Evolutionary conservation across 2,329 filamentous ascomycete genomes (phyloP), one percentile per base, ranked within the genome.

Genomic region (Aspergillus brunneoviolaceus): DNA sequence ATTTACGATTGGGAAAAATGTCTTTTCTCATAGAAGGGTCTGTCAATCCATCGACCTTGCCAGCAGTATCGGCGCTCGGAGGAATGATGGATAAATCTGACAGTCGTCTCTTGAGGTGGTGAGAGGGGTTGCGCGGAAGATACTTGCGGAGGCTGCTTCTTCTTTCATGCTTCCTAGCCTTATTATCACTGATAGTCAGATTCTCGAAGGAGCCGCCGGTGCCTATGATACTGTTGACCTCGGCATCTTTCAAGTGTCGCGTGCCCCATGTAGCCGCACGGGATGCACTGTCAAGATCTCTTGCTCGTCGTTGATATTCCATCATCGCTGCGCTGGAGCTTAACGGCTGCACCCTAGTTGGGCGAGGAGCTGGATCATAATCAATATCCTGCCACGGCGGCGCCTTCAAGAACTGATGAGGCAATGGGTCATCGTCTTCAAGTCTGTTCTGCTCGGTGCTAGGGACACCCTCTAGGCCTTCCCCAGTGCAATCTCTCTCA

Each of bases 271-370:
- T 86, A 19, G 83, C 84, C 50, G 80, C 77, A 51, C 83, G 78
- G 14, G 84, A 86, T 49, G 80, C 77, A 9, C 79, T 80, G 54
- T 86, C 84, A 16, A 82, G 74, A 56, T 85, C 82, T 49, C 77
- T 79, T 4, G 80, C 80, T 52, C 80, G 77, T 63, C 77, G 73
- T 33, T 77, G 70, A 65, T 81, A 86, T 47, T 79, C 77, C 71
- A 79, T 76, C 69, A 85, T 85, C n/a, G 84, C 84, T 47, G 79
- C 80, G 65, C 79, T 83, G 0, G 84, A 83, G 9, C 77, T 84
- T 47, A 72, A 70, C n/a, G 83, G 83, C 61, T 85, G 83, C 61
- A 71, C 62, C 63, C 70, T 61, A 14, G 72, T 69, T 48, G 69
- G 70, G 25, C 65, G 68, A 27, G 67, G 70, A 10, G 69, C 67